A percentile compares a stretch with the other conserved stretches of the same genome.
These are phyloP conservation scores for Candida anglica DNA, from an alignment of 805 yeast species.

Conservation along the genomic window DNA sequence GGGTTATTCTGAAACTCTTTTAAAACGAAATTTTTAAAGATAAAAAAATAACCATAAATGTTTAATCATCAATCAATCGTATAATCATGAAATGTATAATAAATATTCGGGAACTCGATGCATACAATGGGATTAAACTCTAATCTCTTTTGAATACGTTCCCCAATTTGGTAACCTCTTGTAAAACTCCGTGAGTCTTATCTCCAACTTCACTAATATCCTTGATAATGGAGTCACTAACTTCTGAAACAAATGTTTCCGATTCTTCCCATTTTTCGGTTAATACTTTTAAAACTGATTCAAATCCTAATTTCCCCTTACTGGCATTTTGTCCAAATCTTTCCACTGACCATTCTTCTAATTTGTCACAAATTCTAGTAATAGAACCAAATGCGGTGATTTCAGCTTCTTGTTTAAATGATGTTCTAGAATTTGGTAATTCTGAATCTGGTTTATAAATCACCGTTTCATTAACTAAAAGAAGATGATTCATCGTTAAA, in stretches of 20 bases:
- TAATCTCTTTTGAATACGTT: conserved; percentile 8
- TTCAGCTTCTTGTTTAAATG: conserved; percentile 78
- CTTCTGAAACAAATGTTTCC: conserved; percentile 33
- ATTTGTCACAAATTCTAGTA: conserved; percentile 65
- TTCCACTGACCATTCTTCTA: conserved; percentile 90
- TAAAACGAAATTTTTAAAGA: too few species aligned
- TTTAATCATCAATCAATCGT: too few species aligned
- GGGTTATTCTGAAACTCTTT: too few species aligned
- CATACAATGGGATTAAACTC: not conserved
- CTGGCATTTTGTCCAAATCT: conserved; percentile 85
- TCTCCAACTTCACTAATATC: conserved; percentile 22
- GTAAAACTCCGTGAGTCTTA: conserved; percentile 10
- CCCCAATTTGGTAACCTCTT: conserved; percentile 11
- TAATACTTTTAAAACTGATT: conserved; percentile 60
- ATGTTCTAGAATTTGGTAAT: conserved; percentile 49
- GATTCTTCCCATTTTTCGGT: conserved; percentile 41
- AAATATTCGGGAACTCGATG: too few species aligned
- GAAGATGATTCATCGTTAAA: conserved; percentile 70
- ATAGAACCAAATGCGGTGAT: conserved; percentile 81
- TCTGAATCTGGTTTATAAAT: conserved; percentile 64
- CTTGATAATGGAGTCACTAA: conserved; percentile 20
- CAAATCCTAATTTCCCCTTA: conserved; percentile 82
- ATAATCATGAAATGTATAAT: too few species aligned
- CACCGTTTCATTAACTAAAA: conserved; percentile 86
- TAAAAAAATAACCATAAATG: too few species aligned